Conservation (phyloP, 305 asterid species). For the Solanum chacoense region DNA sequence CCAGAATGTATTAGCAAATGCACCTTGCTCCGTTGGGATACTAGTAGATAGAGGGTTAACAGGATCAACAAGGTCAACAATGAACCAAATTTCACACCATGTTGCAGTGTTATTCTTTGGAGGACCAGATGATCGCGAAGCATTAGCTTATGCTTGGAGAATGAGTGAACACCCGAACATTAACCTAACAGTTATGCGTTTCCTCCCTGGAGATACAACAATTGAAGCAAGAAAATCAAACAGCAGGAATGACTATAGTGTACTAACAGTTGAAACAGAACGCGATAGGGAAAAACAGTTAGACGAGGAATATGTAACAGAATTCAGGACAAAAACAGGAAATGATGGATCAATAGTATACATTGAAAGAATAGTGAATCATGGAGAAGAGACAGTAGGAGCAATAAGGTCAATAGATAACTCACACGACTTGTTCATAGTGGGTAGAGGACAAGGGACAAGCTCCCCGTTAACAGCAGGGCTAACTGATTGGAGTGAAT, state of each 20-base stretch:
- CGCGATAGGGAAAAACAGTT: constrained; percentile 38
- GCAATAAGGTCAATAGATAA: constrained; percentile 47
- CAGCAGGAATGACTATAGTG: neutral
- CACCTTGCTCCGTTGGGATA: constrained; percentile 77
- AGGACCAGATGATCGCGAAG: constrained; percentile 81
- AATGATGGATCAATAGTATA: constrained; percentile 29
- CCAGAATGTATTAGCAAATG: constrained; percentile 60
- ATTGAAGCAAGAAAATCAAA: neutral
- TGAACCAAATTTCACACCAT: constrained; percentile 43
- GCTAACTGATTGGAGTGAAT: constrained; percentile 90
- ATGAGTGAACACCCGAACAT: constrained; percentile 63
- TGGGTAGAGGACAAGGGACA: constrained; percentile 68
- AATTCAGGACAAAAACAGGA: constrained; percentile 35
- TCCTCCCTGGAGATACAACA: constrained; percentile 30
- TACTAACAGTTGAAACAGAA: constrained; percentile 22
- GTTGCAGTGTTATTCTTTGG: constrained; percentile 63
- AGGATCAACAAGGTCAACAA: constrained; percentile 34
- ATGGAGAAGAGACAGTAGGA: constrained; percentile 77
- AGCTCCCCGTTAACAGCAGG: constrained; percentile 65
- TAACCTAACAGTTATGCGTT: constrained; percentile 48
- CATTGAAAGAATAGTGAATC: constrained; percentile 39
- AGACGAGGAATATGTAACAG: constrained; percentile 53
- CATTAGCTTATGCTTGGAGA: constrained; percentile 60
- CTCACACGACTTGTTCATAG: constrained; percentile 56
- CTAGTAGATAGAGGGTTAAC: constrained; percentile 76